Conservation (phyloP, 116 monocot genomes). For the Papilionanthe hybrid region DNA sequence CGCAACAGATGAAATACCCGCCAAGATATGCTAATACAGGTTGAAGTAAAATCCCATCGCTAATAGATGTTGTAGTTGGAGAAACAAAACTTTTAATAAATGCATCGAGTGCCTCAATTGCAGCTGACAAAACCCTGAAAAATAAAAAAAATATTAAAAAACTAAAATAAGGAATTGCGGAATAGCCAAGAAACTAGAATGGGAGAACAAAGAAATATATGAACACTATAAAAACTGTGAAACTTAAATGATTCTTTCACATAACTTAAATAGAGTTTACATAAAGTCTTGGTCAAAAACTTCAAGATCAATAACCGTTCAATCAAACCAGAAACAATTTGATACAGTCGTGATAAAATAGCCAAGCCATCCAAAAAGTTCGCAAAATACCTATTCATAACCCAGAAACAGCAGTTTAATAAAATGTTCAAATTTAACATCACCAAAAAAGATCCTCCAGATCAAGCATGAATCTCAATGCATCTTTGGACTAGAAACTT, state of each 20-base stretch:
- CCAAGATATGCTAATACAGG: constrained; percentile 92
- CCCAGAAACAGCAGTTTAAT: neutral
- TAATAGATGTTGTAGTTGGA: constrained; percentile 21
- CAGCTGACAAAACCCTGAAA: constrained; percentile 72
- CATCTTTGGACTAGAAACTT: no score
- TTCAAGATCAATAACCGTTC: no score
- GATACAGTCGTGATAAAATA: neutral
- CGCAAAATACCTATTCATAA: neutral
- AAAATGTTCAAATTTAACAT: neutral
- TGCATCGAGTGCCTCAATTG: constrained; percentile 81
- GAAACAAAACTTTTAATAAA: constrained; percentile 84
- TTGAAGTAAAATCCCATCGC: constrained; percentile 68
- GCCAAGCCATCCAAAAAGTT: neutral
- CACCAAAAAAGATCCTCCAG: no score
- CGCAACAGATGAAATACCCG: constrained; percentile 35
- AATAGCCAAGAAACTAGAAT: neutral
- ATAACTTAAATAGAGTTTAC: no score
- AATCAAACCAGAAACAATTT: neutral
- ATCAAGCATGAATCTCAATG: no score
- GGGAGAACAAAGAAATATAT: neutral
- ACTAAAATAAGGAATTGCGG: neutral
- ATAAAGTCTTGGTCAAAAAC: no score
- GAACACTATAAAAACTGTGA: no score
- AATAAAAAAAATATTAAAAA: constrained; percentile 3
- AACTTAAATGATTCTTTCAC: no score